phyloP scores from a whole-genome alignment of 495 filamentous ascomycete genomes.

The Penicillium longicatenatum region DNA sequence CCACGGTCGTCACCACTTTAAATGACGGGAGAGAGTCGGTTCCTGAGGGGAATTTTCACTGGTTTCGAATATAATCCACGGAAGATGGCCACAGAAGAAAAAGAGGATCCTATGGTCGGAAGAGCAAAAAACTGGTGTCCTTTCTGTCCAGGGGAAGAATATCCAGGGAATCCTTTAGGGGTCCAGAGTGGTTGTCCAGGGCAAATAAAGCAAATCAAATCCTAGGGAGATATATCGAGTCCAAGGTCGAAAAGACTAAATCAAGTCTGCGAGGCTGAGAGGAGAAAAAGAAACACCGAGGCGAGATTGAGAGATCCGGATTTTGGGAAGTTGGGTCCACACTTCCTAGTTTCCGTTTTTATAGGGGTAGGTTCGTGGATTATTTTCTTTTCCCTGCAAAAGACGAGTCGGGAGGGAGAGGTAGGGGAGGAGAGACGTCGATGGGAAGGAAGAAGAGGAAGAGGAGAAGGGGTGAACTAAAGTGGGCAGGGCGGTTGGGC shows the following conservation, averaged over 20 bases:
- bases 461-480: constrained; percentile 24
- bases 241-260: constrained; percentile 15
- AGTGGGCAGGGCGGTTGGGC: constrained; percentile 46
- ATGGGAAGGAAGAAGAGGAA: constrained; percentile 13
- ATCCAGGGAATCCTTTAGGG: constrained; percentile 26
- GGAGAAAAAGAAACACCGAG: constrained; percentile 15
- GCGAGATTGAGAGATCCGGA: constrained; percentile 13
- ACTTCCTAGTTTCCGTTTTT: background rate
- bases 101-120: constrained; percentile 21
- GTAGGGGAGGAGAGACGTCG: constrained; percentile 19
- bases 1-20: constrained; percentile 29
- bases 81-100: constrained; percentile 18
- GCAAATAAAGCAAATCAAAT: constrained; percentile 20
- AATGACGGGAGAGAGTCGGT: constrained; percentile 11
- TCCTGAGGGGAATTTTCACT: constrained; percentile 16
- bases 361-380: no score
- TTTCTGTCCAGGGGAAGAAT: constrained; percentile 21
- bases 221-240: constrained; percentile 11
- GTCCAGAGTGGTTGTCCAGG: constrained; percentile 22
- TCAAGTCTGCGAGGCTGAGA: constrained; percentile 22
- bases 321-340: background rate
- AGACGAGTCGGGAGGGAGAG: constrained; percentile 16
- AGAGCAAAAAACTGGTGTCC: constrained; percentile 22
- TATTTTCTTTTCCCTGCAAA: constrained; percentile 12
- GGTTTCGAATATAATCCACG: constrained; percentile 25